Base-by-base conservation (phyloP, 345 rosid genomes). In the Conringia planisiliqua region DNA sequence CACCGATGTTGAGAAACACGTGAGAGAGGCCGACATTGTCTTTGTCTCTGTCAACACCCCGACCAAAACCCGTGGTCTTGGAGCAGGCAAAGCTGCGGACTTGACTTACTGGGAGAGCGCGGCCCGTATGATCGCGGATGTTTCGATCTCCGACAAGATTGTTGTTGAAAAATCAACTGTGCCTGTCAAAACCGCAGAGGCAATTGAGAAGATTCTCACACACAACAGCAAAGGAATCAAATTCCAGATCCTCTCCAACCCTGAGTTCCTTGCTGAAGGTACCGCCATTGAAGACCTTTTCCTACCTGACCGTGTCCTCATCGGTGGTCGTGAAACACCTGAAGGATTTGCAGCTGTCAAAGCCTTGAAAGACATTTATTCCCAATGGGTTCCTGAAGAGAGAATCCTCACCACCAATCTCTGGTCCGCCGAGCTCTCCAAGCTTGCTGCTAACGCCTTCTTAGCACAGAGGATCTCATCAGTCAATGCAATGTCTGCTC, bases 101-200 rank as follows among this genome's bases (percentile, higher is more conserved):
- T 88, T 91, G 76, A 91, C 97, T 26, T 92, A 92, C 80, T 92
- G 97, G 97, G 97, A 92, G 82, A 92, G 97, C 54, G 97, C 97
- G 2, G 97, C 97, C 14, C 91, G 97, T 20, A 89, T 88, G 87
- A 92, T 92, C 20, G 97, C 97, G 0, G 97, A 92, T 73, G 97
- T 92, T 10, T 90, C 97, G 0, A 88, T 90, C 51, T 90, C 97
- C 3, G 86, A 90, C 81, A 92, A 92, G 76, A 90, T 92, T 71
- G 97, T 92, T 0, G 97, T 92, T 48, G 97, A 92, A 91, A 92
- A 92, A 73, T 91, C 97, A 30, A 91, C 97, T 1, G 97, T 91
- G n/a, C 97, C 97, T 5, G 97, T 92, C 54, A 92, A 88, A 76
- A 92, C 97, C 6, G 97, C 97, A 0, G 96, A 92, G 77, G 97